phyloP scores from a whole-genome alignment of 441 rosid species.

The Populus trichocarpa region DNA sequence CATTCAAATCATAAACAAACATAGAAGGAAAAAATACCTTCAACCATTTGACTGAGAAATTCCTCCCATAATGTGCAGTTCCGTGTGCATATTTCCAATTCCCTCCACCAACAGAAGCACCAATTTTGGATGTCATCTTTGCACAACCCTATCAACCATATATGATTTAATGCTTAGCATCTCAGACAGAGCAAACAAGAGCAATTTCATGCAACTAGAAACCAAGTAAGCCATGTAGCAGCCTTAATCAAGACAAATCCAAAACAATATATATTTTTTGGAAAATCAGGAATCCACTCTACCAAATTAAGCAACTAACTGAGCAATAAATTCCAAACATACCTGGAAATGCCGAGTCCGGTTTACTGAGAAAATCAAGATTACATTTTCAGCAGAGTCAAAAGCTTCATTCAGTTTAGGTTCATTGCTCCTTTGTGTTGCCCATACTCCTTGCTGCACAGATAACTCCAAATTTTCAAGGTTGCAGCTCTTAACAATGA shows the following conservation, averaged over 20 bases:
- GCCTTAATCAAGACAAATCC: neutral
- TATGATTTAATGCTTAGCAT: slow-evolving; percentile 13
- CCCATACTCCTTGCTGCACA: slow-evolving; percentile 99
- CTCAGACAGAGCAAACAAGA: slow-evolving; percentile 9
- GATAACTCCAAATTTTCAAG: slow-evolving; percentile 96
- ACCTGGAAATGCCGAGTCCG: slow-evolving; percentile 99
- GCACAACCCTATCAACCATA: slow-evolving; percentile 81
- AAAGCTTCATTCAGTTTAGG: slow-evolving; percentile 96
- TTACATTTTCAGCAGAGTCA: slow-evolving; percentile 88
- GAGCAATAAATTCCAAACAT: slow-evolving; percentile 21
- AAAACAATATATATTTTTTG: neutral
- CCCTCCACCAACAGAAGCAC: slow-evolving; percentile 87
- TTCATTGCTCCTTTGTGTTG: slow-evolving; percentile 98
- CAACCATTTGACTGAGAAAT: slow-evolving; percentile 98
- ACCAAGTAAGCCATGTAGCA: slow-evolving; percentile 5
- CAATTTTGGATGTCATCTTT: slow-evolving; percentile 94
- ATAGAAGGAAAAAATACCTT: slow-evolving; percentile 47
- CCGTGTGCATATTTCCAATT: slow-evolving; percentile 99
- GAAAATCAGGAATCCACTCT: neutral
- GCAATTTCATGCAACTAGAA: neutral
- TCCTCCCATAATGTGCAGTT: slow-evolving; percentile 95
- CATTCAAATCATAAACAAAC: neutral
- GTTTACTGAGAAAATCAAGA: slow-evolving; percentile 88
- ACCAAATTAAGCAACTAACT: neutral
- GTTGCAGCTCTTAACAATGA: slow-evolving; percentile 96